phyloP scores from a whole-genome alignment of 1,284 basidiomycete species.

The Xerocomus nothofagi region DNA sequence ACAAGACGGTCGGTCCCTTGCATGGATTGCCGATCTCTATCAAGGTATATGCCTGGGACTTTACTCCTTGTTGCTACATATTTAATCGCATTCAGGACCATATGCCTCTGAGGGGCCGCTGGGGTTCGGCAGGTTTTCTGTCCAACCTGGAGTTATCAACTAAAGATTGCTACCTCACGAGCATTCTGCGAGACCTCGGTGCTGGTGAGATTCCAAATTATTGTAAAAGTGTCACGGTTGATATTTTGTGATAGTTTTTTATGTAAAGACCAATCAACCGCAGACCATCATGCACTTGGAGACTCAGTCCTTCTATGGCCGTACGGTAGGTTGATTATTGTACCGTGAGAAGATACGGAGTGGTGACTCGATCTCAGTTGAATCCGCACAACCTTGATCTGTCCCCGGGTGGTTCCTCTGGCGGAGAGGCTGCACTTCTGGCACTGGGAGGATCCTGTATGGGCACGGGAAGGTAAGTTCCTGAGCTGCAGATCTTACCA shows the following conservation, averaged over 20 bases:
- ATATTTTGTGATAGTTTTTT: slow-evolving; percentile 39
- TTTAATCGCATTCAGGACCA: slow-evolving; percentile 39
- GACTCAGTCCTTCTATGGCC: slow-evolving; percentile 42
- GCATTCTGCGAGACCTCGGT: slow-evolving; percentile 34
- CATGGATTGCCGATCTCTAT: slow-evolving; percentile 52
- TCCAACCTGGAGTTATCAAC: slow-evolving; percentile 25
- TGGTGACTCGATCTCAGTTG: slow-evolving; percentile 18
- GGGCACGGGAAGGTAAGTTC: slow-evolving; percentile 51
- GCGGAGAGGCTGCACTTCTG: slow-evolving; percentile 55
- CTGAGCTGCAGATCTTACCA: neutral
- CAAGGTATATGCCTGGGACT: slow-evolving; percentile 31
- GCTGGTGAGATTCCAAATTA: slow-evolving; percentile 25
- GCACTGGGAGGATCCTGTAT: slow-evolving; percentile 49
- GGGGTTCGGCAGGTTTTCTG: slow-evolving; percentile 44
- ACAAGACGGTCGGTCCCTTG: slow-evolving; percentile 44
- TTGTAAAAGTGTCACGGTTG: neutral
- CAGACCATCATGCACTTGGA: slow-evolving; percentile 43
- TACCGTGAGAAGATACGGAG: neutral
- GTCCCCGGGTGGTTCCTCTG: slow-evolving; percentile 49
- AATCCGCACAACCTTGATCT: slow-evolving; percentile 50
- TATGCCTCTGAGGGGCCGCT: slow-evolving; percentile 38
- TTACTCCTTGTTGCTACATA: neutral
- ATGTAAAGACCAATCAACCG: slow-evolving; percentile 49
- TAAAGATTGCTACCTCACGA: slow-evolving; percentile 26
- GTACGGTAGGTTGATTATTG: slow-evolving; percentile 29